Evolutionary conservation across 2,329 filamentous ascomycete species (phyloP).

Genomic region (Sporothrix globosa): DNA sequence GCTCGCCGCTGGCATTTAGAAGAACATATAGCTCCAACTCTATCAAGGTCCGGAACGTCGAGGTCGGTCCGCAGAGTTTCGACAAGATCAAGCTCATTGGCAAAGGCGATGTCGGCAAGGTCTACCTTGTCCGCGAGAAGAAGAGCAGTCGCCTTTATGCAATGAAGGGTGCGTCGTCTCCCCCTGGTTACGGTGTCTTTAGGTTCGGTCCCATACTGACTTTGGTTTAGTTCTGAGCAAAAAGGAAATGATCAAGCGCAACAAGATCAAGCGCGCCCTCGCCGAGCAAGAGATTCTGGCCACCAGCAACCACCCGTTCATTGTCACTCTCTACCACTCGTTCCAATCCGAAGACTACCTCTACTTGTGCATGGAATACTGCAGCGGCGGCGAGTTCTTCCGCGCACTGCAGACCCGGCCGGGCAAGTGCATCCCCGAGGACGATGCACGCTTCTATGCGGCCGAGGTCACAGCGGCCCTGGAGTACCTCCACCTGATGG

Average conservation of each 20-base stretch:
- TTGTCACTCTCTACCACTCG: slow-evolving; percentile 96
- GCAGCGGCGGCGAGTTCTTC: slow-evolving; percentile 98
- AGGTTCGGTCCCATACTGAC: neutral
- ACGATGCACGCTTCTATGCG: slow-evolving; percentile 95
- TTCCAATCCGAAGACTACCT: slow-evolving; percentile 99
- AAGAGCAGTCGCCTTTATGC: slow-evolving; percentile 94
- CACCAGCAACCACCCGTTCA: slow-evolving; percentile 98
- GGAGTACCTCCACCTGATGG: slow-evolving; percentile 97
- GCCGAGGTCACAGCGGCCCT: slow-evolving; percentile 95
- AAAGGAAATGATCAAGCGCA: slow-evolving; percentile 99
- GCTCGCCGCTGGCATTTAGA: slow-evolving; percentile 76
- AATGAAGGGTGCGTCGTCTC: slow-evolving; percentile 79
- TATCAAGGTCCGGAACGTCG: slow-evolving; percentile 96
- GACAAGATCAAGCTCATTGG: slow-evolving; percentile 99
- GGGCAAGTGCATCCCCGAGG: slow-evolving; percentile 95
- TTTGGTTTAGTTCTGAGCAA: slow-evolving; percentile 80
- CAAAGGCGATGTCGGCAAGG: slow-evolving; percentile 98
- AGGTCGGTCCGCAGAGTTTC: slow-evolving; percentile 92
- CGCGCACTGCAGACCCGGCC: slow-evolving; percentile 92
- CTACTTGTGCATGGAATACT: slow-evolving; percentile 99
- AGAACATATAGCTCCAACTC: slow-evolving; percentile 98
- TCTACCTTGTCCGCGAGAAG: slow-evolving; percentile 96
- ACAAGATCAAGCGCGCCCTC: slow-evolving; percentile 98
- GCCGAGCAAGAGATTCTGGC: slow-evolving; percentile 98
- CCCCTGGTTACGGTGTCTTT: neutral